Base-by-base conservation (phyloP, 1,139 yeast genomes). In the Pichia inconspicua region DNA sequence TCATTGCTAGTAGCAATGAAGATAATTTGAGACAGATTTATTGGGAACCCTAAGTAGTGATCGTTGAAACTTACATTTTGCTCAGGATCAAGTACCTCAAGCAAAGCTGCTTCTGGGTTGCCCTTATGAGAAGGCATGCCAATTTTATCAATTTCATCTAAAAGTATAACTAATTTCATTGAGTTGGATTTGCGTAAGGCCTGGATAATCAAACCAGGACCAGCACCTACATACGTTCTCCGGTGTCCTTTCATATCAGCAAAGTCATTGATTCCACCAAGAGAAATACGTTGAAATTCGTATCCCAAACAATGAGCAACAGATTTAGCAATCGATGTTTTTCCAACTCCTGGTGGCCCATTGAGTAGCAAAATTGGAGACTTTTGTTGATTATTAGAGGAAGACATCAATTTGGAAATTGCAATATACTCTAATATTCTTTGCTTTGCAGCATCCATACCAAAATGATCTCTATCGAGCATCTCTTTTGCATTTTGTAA, bases 301-400 rank as follows among this genome's bases (percentile, higher is more conserved):
- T 96, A 73, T 4, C 85, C 85, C 53, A 89, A 68, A 2, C 95
- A 78, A n/a, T 75, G 72, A 2, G 97, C 96, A 47, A 89, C 80
- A 0, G 95, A 84, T 61, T 82, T 82, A 4, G 96, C 96, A 52
- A 89, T 72, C 3, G 96, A 86, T 0, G 97, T 89, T 63, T 89
- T 89, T 39, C 97, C 97, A 8, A 89, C 95, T 43, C 97, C 97
- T 0, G 97, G 97, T 10, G 97, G 97, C 0, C 97, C 97, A 3
- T 89, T 89, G 51, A 90, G 71, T 66, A 88, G 74, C 42, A 90
- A 71, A 44, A 88, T 87, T 28, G 95, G 92, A 8, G 92, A 75
- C 59, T 57, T 60, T 2, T 9, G 25, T 6, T 54, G 14, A 2
- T 40, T 25, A 5, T 28, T 30, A 15, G 38, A 10, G 4, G n/a